A percentile compares a stretch with the other conserved stretches of the same genome.
These are phyloP conservation scores for Rhizopus arrhizus DNA, from an alignment of 371 early-diverging fungal genomes.

Conservation along the genomic window DNA sequence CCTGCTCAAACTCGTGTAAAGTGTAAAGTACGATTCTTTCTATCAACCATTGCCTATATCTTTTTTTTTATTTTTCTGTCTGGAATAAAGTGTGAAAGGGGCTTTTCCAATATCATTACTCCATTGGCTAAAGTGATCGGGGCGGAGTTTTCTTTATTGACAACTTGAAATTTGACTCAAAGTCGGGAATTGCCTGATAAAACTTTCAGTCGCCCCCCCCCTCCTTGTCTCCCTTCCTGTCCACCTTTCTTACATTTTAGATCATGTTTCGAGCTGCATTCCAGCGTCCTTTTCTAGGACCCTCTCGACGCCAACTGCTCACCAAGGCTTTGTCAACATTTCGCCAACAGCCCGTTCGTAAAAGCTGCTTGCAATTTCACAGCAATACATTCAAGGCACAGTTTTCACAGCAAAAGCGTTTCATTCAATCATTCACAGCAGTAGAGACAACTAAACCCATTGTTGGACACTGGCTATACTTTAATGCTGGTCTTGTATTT, in stretches of 20 bases:
- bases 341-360: background rate
- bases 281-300: background rate
- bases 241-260: background rate
- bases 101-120: too few relatives aligned
- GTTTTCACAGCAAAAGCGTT: background rate
- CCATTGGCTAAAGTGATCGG: background rate
- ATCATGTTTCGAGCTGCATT: background rate
- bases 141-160: background rate
- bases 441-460: conserved; percentile 49
- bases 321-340: background rate
- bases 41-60: too few relatives aligned
- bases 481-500: conserved; percentile 86
- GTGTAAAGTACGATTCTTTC: too few relatives aligned
- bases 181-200: background rate
- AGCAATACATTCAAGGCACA: background rate
- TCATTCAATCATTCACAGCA: background rate
- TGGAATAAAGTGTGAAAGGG: too few relatives aligned
- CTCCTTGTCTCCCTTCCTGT: background rate
- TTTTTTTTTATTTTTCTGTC: too few relatives aligned
- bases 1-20: too few relatives aligned
- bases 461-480: conserved; percentile 93
- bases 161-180: background rate
- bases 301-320: background rate
- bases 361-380: background rate
- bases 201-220: background rate